These are phyloP conservation scores for Begonia masoniana DNA, from an alignment of 306 rosid genomes.

Conservation along the genomic window DNA sequence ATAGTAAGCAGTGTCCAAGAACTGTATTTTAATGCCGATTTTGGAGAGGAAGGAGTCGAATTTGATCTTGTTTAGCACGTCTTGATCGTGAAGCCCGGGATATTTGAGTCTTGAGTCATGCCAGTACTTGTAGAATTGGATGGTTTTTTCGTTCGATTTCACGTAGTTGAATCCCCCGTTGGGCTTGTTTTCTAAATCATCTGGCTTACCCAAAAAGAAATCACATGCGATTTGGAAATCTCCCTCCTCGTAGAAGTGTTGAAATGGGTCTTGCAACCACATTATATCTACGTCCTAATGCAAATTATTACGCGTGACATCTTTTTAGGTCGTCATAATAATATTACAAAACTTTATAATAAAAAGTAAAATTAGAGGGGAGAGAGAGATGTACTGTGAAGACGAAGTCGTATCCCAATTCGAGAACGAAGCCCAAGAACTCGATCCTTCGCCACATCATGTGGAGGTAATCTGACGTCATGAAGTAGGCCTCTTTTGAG, in stretches of 20 bases:
- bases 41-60: conserved; percentile 13
- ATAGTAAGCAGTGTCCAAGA: conserved; percentile 42
- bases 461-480: conserved; percentile 45
- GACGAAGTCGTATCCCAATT: conserved; percentile 60
- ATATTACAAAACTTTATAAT: too few relatives aligned
- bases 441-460: conserved; percentile 88
- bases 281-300: conserved; percentile 69
- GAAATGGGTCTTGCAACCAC: conserved; percentile 84
- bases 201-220: conserved; percentile 26
- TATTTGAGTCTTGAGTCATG: conserved; percentile 23
- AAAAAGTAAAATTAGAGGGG: too few relatives aligned
- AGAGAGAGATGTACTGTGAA: conserved; percentile 45
- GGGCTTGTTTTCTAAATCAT: conserved; percentile 27
- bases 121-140: conserved; percentile 65
- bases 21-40: conserved; percentile 39
- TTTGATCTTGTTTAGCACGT: conserved; percentile 58
- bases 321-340: background rate
- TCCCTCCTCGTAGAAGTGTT: conserved; percentile 25
- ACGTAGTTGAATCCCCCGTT: conserved; percentile 79
- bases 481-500: conserved; percentile 47
- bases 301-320: background rate
- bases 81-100: conserved; percentile 53
- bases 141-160: conserved; percentile 36
- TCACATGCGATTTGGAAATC: conserved; percentile 91
- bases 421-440: conserved; percentile 41